Evolutionary conservation across 1,284 basidiomycete genomes (phyloP), one percentile per base, ranked within the genome.

Genomic region (Anthracocystis walkeri): DNA sequence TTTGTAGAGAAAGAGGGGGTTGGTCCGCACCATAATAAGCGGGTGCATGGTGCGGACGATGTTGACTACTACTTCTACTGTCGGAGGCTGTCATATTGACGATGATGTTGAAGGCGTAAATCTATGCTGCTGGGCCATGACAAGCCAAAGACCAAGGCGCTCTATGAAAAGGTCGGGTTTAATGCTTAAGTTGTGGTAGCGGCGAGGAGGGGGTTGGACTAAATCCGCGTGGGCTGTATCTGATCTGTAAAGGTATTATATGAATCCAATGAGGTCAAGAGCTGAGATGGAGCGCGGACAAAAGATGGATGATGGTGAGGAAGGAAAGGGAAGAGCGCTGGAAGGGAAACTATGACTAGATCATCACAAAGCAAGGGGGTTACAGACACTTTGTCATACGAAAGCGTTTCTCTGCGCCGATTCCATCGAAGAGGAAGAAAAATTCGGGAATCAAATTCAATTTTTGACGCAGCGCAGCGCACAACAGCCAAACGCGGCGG

Each of bases 11-110:
- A 23, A 65, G 62, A 38, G 52, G 65, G 10, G 57, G 60, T 14
- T 64, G 65, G 2, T 63, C 61, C 31, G 65, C 65, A 44, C 71
- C 71, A 20, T 51, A 58, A n/a, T 74, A 74, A 0, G 61, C 50
- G 25, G 71, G 71, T 29, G 71, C 42, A 10, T 74, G 45, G 49
- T 74, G 71, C 51, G 71, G 65, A 42, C 65, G 65, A 49, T 66
- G 55, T 29, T 70, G 67, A 50, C 50, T 57, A 29, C 58, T 65
- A 41, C 61, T 65, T 54, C 53, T 57, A 38, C 54, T 60, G 38
- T 42, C 44, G 21, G 55, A 71, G 12, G 63, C 29, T 29, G 29
- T 51, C 62, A 71, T 65, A 23, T 40, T 58, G 68, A 61, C 16
- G 20, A 21, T 21, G 46, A 41, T 46, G 52, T 25, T 14, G 44